Conservation (phyloP, 192 early-diverging fungal genomes). For the Mortierella hygrophila region DNA sequence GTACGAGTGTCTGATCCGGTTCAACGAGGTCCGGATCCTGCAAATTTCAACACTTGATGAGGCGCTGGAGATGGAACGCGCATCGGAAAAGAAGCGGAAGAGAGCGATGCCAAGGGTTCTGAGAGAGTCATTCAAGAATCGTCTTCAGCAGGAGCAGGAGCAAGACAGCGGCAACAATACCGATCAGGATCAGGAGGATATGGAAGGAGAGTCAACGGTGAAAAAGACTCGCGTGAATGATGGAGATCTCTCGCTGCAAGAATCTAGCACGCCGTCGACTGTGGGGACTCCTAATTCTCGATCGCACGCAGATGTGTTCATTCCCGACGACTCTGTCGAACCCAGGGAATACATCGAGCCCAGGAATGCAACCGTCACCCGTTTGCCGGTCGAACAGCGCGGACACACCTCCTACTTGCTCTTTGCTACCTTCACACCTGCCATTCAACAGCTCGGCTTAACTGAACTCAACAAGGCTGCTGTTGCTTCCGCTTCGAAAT, state of each 20-base stretch:
- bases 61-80: slow-evolving; percentile 59
- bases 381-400: slow-evolving; percentile 67
- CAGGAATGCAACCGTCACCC: slow-evolving; percentile 69
- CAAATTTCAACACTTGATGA: slow-evolving; percentile 70
- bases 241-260: slow-evolving; percentile 10
- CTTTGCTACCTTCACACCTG: slow-evolving; percentile 87
- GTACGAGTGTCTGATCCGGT: slow-evolving; percentile 87
- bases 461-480: slow-evolving; percentile 19
- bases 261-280: slow-evolving; percentile 2
- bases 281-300: background rate
- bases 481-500: background rate
- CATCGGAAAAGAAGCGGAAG: slow-evolving; percentile 51
- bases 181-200: background rate
- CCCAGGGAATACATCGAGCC: slow-evolving; percentile 53
- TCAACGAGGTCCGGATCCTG: slow-evolving; percentile 74
- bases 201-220: background rate
- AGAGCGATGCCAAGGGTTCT: slow-evolving; percentile 21
- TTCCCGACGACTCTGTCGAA: slow-evolving; percentile 19
- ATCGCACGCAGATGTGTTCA: background rate
- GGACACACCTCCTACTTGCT: slow-evolving; percentile 97
- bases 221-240: slow-evolving; percentile 3
- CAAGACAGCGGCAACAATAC: background rate
- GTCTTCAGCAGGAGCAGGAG: slow-evolving; percentile 3
- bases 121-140: slow-evolving; percentile 13
- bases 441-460: slow-evolving; percentile 17